Conservation (phyloP, 805 yeast species). For the Starmerella khaoyaiensis region DNA sequence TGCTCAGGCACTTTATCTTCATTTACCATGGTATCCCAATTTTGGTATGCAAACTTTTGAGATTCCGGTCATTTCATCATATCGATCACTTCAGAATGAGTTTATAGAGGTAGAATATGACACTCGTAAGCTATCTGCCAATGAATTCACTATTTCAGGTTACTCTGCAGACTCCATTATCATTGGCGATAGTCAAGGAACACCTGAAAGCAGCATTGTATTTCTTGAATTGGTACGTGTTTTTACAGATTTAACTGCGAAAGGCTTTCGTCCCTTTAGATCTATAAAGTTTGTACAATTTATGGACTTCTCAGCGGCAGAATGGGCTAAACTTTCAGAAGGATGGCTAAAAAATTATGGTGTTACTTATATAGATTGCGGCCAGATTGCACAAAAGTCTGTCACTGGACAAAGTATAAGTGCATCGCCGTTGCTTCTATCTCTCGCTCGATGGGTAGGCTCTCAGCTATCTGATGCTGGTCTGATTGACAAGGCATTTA, state of each 20-base stretch:
- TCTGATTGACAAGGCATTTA: neutral
- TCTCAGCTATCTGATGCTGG: conserved; percentile 10
- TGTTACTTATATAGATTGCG: conserved; percentile 7
- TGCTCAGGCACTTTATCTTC: too few relatives aligned
- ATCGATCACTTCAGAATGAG: neutral
- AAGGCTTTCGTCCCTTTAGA: conserved; percentile 15
- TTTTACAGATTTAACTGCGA: neutral
- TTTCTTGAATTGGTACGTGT: conserved; percentile 6
- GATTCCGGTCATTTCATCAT: conserved; percentile 8
- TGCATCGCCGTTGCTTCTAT: conserved; percentile 10
- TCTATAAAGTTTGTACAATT: conserved; percentile 13
- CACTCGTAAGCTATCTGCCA: neutral
- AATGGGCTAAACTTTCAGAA: conserved; percentile 3
- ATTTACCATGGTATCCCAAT: conserved; percentile 16
- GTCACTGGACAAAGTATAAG: neutral
- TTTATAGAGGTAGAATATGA: neutral
- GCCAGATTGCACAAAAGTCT: neutral
- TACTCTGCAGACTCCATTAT: conserved; percentile 7
- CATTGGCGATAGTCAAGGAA: conserved; percentile 8
- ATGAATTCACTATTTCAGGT: conserved; percentile 9
- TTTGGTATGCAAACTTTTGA: conserved; percentile 4
- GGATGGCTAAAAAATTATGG: conserved; percentile 1
- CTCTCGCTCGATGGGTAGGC: conserved; percentile 3
- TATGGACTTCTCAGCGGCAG: conserved; percentile 2
- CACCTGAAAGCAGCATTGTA: conserved; percentile 3